These are phyloP conservation scores for Talaromyces thailandensis DNA, from an alignment of 495 filamentous ascomycete species.

Conservation along the genomic window DNA sequence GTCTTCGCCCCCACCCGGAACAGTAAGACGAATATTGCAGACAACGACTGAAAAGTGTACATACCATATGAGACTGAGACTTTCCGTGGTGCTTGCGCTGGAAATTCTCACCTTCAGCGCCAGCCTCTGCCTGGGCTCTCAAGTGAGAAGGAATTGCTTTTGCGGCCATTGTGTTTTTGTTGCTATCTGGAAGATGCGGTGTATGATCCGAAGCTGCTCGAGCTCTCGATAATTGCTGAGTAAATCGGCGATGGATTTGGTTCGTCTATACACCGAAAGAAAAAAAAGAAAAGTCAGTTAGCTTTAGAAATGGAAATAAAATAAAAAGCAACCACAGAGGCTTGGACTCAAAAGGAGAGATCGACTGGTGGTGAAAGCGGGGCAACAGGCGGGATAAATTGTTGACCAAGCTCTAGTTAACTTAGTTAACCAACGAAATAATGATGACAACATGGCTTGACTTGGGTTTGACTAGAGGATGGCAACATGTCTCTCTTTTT, in stretches of 20 bases:
- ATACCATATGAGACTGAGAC: constrained; percentile 91
- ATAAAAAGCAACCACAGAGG: neutral
- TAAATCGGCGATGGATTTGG: neutral
- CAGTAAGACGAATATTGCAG: neutral
- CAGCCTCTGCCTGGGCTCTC: constrained; percentile 46
- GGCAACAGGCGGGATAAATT: constrained; percentile 3
- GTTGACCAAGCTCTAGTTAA: neutral
- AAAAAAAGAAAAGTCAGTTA: neutral
- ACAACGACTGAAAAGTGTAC: constrained; percentile 24
- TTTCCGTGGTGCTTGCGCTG: constrained; percentile 82
- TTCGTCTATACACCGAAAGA: neutral
- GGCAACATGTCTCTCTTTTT: neutral
- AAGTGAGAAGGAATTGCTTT: constrained; percentile 73
- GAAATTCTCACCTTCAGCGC: constrained; percentile 43
- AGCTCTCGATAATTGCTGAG: neutral
- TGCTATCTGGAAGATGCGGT: constrained; percentile 8
- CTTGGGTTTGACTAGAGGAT: neutral
- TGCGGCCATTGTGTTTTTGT: constrained; percentile 49
- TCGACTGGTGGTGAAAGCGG: neutral
- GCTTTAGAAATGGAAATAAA: neutral
- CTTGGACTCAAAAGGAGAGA: neutral
- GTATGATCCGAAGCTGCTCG: neutral
- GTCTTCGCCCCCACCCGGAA: neutral
- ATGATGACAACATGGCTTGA: neutral
- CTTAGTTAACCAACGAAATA: neutral